Base-by-base conservation (phyloP, 768 basidiomycete genomes). In the Tricholoma bakamatsutake region DNA sequence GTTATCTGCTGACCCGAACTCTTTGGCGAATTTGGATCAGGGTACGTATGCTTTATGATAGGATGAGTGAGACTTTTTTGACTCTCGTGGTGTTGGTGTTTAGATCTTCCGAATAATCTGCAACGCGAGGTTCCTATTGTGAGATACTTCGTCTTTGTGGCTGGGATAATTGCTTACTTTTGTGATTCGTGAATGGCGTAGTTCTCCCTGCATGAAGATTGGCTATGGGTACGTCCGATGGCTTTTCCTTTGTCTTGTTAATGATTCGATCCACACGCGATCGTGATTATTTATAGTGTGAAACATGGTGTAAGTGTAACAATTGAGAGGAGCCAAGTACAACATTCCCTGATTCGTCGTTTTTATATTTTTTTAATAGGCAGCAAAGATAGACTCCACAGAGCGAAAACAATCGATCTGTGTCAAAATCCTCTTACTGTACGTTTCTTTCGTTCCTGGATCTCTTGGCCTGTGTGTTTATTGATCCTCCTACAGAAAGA, bases 381-480 rank as follows among this genome's bases (percentile, higher is more conserved):
- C 64, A 90, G 87, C 76, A 91, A 90, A 67, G 89, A 93, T 62
- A 77, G 91, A 39, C 71, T 93, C 0, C 72, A 90, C 63, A 80
- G 84, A 77, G 88, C 86, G 1, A 92, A 91, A 71, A 92, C 90
- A 6, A 96, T 98, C 58, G 96, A 98, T 66, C 80, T 98, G 4
- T 98, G 96, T 69, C 94, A 97, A 70, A 97, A 98, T 64, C 95
- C 95, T 5, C 76, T 97, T 50, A 98, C 95, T 47, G 93, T 94
- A 52, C 57, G 84, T 75, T 27, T 10, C 24, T 8, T 15, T n/a
- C 18, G 15, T 30, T 30, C 30, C 8, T 5, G 6, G 30, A 8
- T 31, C 30, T 31, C 31, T 24, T 47, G n/a, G 43, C 45, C 33
- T 40, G 17, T 40, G 17, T 59, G 24, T 12, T 51, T 27, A 46